These are phyloP conservation scores for Mortierella sp. DNA, from an alignment of 371 early-diverging fungal species.

Conservation along the genomic window DNA sequence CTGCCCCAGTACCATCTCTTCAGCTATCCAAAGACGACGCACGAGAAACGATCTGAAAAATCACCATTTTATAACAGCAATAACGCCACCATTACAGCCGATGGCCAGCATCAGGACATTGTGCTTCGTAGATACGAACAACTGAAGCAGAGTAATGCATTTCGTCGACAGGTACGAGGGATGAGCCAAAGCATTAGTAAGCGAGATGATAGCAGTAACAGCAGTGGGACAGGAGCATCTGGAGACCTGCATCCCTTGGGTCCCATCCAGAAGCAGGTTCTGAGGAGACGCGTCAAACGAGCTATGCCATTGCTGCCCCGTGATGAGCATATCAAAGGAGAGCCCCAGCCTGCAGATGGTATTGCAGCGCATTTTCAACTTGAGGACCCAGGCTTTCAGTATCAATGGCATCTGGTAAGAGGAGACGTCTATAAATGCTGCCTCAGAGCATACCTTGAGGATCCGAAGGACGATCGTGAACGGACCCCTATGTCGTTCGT, in stretches of 20 bases:
- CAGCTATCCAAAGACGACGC: slow-evolving; percentile 54
- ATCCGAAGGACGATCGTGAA: background rate
- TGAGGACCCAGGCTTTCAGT: slow-evolving; percentile 80
- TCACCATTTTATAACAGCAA: slow-evolving; percentile 2
- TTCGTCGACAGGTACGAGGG: slow-evolving; percentile 12
- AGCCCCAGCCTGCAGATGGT: slow-evolving; percentile 30
- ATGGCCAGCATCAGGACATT: slow-evolving; percentile 27
- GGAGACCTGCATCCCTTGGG: slow-evolving; percentile 31
- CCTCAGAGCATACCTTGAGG: no score
- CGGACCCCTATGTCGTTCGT: background rate
- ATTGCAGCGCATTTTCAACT: slow-evolving; percentile 34
- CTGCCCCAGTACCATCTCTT: slow-evolving; percentile 72
- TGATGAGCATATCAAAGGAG: slow-evolving; percentile 20
- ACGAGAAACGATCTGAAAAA: slow-evolving; percentile 38
- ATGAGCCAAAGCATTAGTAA: slow-evolving; percentile 6
- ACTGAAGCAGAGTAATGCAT: slow-evolving; percentile 18
- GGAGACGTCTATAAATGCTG: no score
- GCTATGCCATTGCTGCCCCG: slow-evolving; percentile 16
- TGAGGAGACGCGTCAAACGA: slow-evolving; percentile 34
- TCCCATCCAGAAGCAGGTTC: slow-evolving; percentile 41
- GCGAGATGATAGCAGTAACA: slow-evolving; percentile 1
- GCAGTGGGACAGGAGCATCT: slow-evolving; percentile 15
- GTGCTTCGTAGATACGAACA: slow-evolving; percentile 35
- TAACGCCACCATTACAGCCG: slow-evolving; percentile 8
- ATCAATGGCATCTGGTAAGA: slow-evolving; percentile 89